Evolutionary conservation across 371 early-diverging fungal genomes (phyloP).

Genomic region (Mucor sp.): DNA sequence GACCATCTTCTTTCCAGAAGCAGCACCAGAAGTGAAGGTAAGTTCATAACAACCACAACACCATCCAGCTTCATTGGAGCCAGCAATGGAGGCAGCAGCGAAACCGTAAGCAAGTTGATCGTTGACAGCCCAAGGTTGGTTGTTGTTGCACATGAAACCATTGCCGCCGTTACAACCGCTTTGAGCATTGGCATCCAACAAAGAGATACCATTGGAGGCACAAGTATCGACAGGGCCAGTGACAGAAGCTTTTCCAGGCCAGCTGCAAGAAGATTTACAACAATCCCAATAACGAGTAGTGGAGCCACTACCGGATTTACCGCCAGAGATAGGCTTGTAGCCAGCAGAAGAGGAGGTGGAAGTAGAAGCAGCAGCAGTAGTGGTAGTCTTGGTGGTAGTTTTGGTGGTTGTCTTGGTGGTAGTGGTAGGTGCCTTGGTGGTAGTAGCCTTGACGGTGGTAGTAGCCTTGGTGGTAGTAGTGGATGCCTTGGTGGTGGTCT

Average conservation of each 20-base stretch:
- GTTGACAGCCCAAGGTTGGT: conserved; percentile 48
- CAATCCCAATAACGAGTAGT: conserved; percentile 57
- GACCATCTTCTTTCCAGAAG: conserved; percentile 45
- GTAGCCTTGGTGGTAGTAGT: conserved; percentile 9
- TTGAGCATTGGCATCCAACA: conserved; percentile 23
- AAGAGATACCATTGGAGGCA: conserved; percentile 33
- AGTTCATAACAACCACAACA: conserved; percentile 54
- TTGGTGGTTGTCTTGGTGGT: conserved; percentile 7
- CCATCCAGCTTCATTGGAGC: conserved; percentile 30
- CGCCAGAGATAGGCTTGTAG: conserved; percentile 24
- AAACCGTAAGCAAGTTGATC: conserved; percentile 49
- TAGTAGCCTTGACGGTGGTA: background rate
- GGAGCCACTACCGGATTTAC: conserved; percentile 32
- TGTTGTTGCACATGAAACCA: conserved; percentile 46
- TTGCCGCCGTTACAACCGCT: conserved; percentile 45
- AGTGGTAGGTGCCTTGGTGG: background rate
- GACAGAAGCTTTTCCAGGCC: conserved; percentile 41
- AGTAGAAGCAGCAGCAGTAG: conserved; percentile 7
- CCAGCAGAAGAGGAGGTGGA: background rate
- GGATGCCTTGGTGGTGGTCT: conserved; percentile 4
- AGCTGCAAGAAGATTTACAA: conserved; percentile 51
- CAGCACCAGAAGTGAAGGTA: conserved; percentile 38
- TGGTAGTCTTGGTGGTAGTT: conserved; percentile 16
- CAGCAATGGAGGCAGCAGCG: conserved; percentile 43
- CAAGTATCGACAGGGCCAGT: conserved; percentile 37